Base-by-base conservation (phyloP, 306 rosid species). In the Pterocarpus macrocarpus region DNA sequence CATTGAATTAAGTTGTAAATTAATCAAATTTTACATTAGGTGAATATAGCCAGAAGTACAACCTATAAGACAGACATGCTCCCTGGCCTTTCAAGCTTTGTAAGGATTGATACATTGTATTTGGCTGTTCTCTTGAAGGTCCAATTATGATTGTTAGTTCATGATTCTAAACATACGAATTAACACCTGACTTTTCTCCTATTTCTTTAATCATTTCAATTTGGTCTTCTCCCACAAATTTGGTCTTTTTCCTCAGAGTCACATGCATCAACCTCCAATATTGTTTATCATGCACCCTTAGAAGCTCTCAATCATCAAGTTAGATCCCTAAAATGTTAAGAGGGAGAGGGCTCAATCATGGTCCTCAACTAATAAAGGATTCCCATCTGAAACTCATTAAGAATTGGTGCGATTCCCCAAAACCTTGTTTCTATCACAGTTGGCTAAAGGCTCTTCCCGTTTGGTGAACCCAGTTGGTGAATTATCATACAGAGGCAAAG, bases 271-370 rank as follows among this genome's bases (percentile, higher is more conserved):
- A 80, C 91, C 56, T 72, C 80, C 61, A 1, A 53, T 53, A 16
- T 79, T 85, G 84, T 85, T 82, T 80, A 78, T 64, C 67, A 72
- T 83, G 33, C 45, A n/a, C 69, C 72, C 77, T 76, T 75, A 64
- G 65, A 76, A 86, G 32, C 81, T 77, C 75, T 84, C 86, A 84
- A 88, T 86, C 87, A 88, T 90, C 83, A 82, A 90, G 84, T 82
- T 72, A 74, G 91, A 86, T 86, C 78, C 86, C 85, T 79, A 41
- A 69, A 44, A 43, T 22, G n/a, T 43, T 73, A 0, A 69, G 66
- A 79, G 50, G 78, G 78, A 71, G 53, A 80, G 82, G n/a, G 16
- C 11, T 77, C 84, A 87, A 84, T 82, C 77, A 83, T 81, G 75
- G 70, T 44, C 66, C 85, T 82, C 85, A 86, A 83, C 80, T 86